A percentile compares a stretch with the other conserved stretches of the same genome.
Conservation (phyloP, 805 yeast genomes). For the Wickerhamomyces hampshirensis region DNA sequence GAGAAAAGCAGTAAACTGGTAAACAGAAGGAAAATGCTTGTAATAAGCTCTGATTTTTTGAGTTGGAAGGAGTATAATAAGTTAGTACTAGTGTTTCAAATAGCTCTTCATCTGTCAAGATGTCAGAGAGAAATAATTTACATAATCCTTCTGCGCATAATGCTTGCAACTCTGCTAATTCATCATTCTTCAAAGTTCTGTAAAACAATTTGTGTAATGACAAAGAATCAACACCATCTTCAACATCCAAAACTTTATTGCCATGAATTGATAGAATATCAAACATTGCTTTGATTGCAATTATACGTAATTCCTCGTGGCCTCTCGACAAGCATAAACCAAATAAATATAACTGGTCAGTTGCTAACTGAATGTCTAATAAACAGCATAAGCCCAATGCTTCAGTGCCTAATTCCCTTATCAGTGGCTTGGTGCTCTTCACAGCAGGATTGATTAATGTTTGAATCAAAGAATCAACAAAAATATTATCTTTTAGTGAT, state of each 20-base stretch:
- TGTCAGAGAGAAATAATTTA: constrained; percentile 74
- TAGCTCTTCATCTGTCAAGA: constrained; percentile 64
- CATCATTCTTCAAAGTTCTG: constrained; percentile 52
- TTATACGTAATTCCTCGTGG: constrained; percentile 54
- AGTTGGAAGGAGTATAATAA: constrained; percentile 68
- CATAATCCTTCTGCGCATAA: constrained; percentile 83
- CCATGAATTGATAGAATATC: constrained; percentile 82
- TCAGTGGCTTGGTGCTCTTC: constrained; percentile 45
- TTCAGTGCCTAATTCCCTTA: constrained; percentile 60
- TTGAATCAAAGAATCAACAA: constrained; percentile 65
- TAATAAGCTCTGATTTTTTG: constrained; percentile 57
- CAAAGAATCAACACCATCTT: constrained; percentile 57
- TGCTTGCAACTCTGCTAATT: constrained; percentile 65
- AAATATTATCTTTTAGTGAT: constrained; percentile 58
- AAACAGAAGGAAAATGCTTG: constrained; percentile 84
- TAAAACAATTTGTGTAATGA: constrained; percentile 67
- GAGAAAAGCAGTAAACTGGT: constrained; percentile 84
- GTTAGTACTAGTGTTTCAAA: constrained; percentile 66
- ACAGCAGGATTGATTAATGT: constrained; percentile 80
- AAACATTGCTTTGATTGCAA: constrained; percentile 65
- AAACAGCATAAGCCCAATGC: constrained; percentile 80
- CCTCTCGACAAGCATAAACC: constrained; percentile 69
- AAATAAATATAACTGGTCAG: constrained; percentile 56
- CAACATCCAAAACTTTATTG: constrained; percentile 54
- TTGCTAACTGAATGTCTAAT: constrained; percentile 61